Evolutionary conservation across 805 yeast genomes (phyloP).

Genomic region (Sugiyamaella mastotermitis): DNA sequence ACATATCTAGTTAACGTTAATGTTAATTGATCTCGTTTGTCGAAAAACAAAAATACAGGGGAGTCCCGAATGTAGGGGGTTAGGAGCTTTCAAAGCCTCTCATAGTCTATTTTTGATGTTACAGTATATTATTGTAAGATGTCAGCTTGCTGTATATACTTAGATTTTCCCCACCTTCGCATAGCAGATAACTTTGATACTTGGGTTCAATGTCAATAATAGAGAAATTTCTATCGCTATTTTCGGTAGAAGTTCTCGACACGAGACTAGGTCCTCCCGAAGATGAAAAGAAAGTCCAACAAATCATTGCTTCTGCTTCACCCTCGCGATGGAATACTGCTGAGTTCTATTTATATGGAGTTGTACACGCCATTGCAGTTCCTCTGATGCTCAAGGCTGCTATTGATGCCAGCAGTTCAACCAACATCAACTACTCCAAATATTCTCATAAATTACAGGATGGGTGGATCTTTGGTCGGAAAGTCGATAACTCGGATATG

Average conservation of each 20-base stretch:
- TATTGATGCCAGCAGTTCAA: slow-evolving; percentile 60
- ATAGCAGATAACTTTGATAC: no score
- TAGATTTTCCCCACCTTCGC: no score
- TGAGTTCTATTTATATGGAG: slow-evolving; percentile 67
- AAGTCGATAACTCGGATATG: slow-evolving; percentile 86
- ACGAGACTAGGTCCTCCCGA: slow-evolving; percentile 34
- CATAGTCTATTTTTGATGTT: no score
- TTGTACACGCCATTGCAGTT: slow-evolving; percentile 60
- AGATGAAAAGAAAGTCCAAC: slow-evolving; percentile 27
- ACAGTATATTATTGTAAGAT: no score
- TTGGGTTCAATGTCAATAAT: no score
- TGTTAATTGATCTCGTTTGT: no score
- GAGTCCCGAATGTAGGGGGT: no score
- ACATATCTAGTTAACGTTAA: no score
- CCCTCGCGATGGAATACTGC: slow-evolving; percentile 64
- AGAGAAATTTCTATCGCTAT: slow-evolving; percentile 16
- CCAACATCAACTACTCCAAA: slow-evolving; percentile 61
- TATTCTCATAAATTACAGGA: slow-evolving; percentile 56
- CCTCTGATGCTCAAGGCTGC: slow-evolving; percentile 83
- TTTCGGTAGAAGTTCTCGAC: slow-evolving; percentile 39
- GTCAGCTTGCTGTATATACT: no score
- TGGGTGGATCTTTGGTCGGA: slow-evolving; percentile 89
- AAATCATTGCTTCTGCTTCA: slow-evolving; percentile 23
- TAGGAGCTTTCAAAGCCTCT: no score
- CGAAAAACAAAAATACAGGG: no score